These are phyloP conservation scores for Pleochaeta shiraiana DNA, from an alignment of 2,329 filamentous ascomycete genomes.

Conservation along the genomic window DNA sequence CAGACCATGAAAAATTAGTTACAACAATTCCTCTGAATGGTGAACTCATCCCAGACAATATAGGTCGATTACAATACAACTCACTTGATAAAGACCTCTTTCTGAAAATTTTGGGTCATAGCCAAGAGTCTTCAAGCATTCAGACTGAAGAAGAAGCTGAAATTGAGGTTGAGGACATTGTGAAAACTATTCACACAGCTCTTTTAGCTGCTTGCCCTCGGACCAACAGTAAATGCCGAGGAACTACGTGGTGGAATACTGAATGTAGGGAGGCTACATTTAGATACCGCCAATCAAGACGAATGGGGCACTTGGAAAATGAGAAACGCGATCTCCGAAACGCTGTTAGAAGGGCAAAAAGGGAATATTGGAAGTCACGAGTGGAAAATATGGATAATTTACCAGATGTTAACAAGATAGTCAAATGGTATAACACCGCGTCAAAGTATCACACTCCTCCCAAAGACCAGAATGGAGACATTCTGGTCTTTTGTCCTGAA, in stretches of 20 bases:
- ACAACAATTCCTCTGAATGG: background rate
- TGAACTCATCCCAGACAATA: background rate
- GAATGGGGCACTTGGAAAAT: background rate
- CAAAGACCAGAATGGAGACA: background rate
- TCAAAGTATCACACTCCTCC: background rate
- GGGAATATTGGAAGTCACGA: background rate
- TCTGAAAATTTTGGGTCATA: background rate
- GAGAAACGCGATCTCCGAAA: constrained; percentile 2
- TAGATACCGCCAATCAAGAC: background rate
- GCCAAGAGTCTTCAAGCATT: background rate
- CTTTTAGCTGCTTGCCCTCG: background rate
- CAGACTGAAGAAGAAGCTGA: background rate
- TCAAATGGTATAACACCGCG: background rate
- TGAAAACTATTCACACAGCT: background rate
- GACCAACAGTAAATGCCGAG: background rate
- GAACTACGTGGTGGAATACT: background rate
- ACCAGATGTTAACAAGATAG: background rate
- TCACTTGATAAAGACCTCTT: background rate
- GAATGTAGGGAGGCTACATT: background rate
- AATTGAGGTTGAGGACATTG: background rate
- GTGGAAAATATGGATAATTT: background rate
- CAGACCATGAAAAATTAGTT: background rate
- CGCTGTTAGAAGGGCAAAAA: constrained; percentile 1
- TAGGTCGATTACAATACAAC: background rate
- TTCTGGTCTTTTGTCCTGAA: background rate